Evolutionary conservation across 345 rosid species (phyloP).

Genomic region (Schrenkiella parvula): DNA sequence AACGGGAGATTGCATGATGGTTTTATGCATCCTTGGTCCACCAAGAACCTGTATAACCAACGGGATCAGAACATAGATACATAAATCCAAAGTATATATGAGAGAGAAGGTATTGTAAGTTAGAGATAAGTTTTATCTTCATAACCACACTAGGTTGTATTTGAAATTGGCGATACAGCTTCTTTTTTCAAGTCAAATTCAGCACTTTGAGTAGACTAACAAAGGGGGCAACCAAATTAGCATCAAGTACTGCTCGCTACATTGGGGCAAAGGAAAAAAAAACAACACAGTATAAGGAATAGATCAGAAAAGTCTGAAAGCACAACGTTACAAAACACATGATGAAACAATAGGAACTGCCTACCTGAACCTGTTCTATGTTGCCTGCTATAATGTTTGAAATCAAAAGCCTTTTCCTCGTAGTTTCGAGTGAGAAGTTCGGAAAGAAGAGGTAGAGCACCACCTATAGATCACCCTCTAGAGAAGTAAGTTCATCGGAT

Average conservation of each 20-base stretch:
- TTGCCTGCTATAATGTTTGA: constrained; percentile 90
- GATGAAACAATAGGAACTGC: background rate
- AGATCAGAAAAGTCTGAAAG: background rate
- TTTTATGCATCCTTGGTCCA: constrained; percentile 70
- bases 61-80: background rate
- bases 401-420: constrained; percentile 92
- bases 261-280: background rate
- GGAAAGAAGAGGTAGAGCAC: constrained; percentile 67
- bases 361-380: constrained; percentile 70
- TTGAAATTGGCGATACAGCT: constrained; percentile 87
- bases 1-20: constrained; percentile 74
- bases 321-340: background rate
- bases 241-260: constrained; percentile 60
- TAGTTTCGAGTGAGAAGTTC: constrained; percentile 59
- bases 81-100: background rate
- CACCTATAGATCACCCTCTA: constrained; percentile 64
- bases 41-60: constrained; percentile 41
- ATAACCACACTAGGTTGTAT: constrained; percentile 82
- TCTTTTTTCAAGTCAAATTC: constrained; percentile 91
- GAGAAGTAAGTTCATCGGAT: constrained; percentile 12
- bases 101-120: background rate
- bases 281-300: background rate
- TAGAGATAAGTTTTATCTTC: constrained; percentile 47
- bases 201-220: constrained; percentile 65
- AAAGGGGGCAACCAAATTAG: constrained; percentile 60